Evolutionary conservation across 139 green algal genomes (phyloP).

Genomic region (Cymbomonas tetramitiformis): DNA sequence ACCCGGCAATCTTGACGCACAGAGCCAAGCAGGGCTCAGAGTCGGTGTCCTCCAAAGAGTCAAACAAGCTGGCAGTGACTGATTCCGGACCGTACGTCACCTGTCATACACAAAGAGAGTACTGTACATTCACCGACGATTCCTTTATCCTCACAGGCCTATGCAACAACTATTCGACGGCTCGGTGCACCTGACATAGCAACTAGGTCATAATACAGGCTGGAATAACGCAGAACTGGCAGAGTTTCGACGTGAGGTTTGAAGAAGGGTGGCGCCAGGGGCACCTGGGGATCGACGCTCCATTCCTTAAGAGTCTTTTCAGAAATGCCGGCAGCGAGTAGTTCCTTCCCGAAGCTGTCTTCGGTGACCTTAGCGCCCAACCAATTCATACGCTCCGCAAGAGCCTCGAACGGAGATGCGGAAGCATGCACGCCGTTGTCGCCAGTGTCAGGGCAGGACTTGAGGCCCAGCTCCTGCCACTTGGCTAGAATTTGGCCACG

Average conservation of each 20-base stretch:
- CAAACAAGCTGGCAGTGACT: conserved; percentile 6
- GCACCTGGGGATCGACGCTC: conserved; percentile 10
- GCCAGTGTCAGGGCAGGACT: not conserved
- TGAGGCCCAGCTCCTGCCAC: conserved; percentile 13
- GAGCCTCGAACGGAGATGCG: conserved; percentile 15
- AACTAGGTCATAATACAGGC: no score
- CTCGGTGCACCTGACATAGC: no score
- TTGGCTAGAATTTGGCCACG: conserved; percentile 7
- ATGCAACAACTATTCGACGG: no score
- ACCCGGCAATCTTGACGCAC: conserved; percentile 5
- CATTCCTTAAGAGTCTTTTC: conserved; percentile 5
- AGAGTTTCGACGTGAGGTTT: no score
- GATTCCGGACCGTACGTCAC: not conserved
- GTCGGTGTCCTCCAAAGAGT: conserved; percentile 17
- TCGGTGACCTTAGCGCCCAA: not conserved
- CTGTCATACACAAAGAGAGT: no score
- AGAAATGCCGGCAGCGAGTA: conserved; percentile 2
- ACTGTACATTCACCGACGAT: no score
- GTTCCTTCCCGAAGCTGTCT: conserved; percentile 2
- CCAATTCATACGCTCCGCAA: conserved; percentile 17
- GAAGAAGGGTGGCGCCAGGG: no score
- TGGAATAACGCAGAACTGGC: no score
- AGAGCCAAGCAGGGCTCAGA: conserved; percentile 2
- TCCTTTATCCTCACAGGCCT: no score
- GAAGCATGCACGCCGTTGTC: conserved; percentile 25